phyloP scores from a whole-genome alignment of 768 basidiomycete species.

The Ramaria sp. region DNA sequence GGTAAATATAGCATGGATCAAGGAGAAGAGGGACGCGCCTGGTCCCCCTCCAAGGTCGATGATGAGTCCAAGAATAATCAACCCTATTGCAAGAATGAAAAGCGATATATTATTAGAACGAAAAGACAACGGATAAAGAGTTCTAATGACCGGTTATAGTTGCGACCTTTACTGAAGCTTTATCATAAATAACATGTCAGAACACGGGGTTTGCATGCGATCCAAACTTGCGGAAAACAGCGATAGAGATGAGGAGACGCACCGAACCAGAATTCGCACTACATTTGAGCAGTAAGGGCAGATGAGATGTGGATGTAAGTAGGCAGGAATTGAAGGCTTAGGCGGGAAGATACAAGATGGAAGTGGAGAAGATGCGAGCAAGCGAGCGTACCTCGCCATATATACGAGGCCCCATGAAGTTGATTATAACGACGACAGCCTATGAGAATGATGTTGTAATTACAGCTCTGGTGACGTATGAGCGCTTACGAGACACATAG shows the following conservation, averaged over 20 bases:
- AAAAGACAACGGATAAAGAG: not conserved
- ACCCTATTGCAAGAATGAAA: not conserved
- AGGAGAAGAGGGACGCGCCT: slow-evolving; percentile 28
- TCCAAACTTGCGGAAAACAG: not conserved
- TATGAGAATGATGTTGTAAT: not conserved
- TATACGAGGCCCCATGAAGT: slow-evolving; percentile 57
- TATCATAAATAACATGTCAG: not conserved
- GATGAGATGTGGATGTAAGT: not conserved
- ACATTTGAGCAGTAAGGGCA: not conserved
- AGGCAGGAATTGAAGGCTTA: not conserved
- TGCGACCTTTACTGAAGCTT: slow-evolving; percentile 76
- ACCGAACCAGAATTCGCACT: slow-evolving; percentile 65
- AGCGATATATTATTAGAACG: not conserved
- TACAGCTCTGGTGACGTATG: too few relatives aligned
- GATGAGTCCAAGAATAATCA: slow-evolving; percentile 44
- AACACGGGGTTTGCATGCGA: too few relatives aligned
- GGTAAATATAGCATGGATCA: slow-evolving; percentile 1
- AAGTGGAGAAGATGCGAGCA: not conserved
- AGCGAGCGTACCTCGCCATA: slow-evolving; percentile 26
- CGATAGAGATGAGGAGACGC: slow-evolving; percentile 45
- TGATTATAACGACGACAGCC: slow-evolving; percentile 66
- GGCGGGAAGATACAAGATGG: not conserved
- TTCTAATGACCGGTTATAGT: slow-evolving; percentile 46
- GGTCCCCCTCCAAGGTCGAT: slow-evolving; percentile 88
- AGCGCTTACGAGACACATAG: slow-evolving; percentile 41